A percentile compares a stretch with the other conserved stretches of the same genome.
Conservation (phyloP, 495 filamentous ascomycete species). For the Talaromyces wortmannii region DNA sequence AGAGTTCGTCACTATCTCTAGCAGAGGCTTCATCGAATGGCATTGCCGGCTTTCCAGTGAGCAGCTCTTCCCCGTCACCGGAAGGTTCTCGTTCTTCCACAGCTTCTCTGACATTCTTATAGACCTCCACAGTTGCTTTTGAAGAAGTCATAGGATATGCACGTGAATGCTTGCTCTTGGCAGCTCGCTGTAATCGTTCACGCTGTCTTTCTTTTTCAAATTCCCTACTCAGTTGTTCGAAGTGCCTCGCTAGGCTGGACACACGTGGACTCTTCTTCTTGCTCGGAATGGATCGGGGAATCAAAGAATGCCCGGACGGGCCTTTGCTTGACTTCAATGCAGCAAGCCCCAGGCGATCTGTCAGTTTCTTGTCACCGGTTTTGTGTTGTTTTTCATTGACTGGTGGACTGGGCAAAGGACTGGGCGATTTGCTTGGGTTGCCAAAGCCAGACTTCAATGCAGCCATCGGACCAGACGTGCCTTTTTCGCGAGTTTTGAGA, state of each 20-base stretch:
- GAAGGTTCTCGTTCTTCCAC: conserved; percentile 75
- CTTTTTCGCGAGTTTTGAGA: conserved; percentile 24
- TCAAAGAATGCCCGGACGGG: conserved; percentile 61
- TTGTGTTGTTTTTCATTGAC: conserved; percentile 24
- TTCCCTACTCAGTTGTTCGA: conserved; percentile 91
- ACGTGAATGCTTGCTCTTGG: conserved; percentile 71
- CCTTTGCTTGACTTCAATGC: conserved; percentile 56
- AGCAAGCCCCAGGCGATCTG: conserved; percentile 55
- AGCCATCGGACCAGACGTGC: conserved; percentile 11
- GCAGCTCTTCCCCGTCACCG: conserved; percentile 52
- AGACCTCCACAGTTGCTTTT: conserved; percentile 93
- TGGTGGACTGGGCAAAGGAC: conserved; percentile 13
- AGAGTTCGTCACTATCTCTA: conserved; percentile 20
- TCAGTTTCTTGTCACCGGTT: conserved; percentile 63
- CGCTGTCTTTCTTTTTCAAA: conserved; percentile 91
- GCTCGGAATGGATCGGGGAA: conserved; percentile 76
- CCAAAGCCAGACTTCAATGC: conserved; percentile 17
- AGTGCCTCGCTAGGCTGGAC: conserved; percentile 84
- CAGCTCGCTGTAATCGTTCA: conserved; percentile 74
- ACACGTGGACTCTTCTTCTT: conserved; percentile 67
- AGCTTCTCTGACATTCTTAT: conserved; percentile 85
- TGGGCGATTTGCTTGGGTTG: conserved; percentile 9
- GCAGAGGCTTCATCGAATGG: conserved; percentile 17
- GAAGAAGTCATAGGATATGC: conserved; percentile 88
- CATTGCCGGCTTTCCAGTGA: conserved; percentile 18